Conservation (phyloP, 257 asterid genomes). For the Pogostemon cablin region DNA sequence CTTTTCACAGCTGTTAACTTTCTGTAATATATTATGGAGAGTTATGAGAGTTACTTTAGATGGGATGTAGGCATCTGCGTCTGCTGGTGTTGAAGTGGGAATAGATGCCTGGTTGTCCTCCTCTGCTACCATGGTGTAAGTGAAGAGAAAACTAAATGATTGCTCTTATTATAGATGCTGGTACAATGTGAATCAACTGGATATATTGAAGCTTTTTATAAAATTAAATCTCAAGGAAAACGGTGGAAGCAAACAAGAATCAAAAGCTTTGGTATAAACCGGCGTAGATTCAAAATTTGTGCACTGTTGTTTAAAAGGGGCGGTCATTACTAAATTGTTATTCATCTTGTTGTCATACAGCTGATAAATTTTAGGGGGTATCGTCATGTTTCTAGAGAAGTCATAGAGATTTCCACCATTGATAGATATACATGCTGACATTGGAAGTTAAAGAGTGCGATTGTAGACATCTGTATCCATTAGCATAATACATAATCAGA, state of each 20-base stretch:
- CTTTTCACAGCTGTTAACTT: neutral
- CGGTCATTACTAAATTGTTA: neutral
- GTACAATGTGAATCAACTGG: neutral
- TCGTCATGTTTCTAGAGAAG: neutral
- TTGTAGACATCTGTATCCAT: conserved; percentile 4
- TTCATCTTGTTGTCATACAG: conserved; percentile 15
- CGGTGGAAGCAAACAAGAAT: neutral
- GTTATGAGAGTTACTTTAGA: conserved; percentile 28
- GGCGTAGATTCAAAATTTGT: neutral
- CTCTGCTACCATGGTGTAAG: conserved; percentile 27
- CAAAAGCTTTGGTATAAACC: neutral
- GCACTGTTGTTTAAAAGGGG: neutral
- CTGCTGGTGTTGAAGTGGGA: conserved; percentile 33
- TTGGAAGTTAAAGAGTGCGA: neutral
- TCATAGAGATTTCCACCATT: conserved; percentile 30
- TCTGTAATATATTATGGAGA: neutral
- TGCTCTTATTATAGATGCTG: conserved; percentile 9
- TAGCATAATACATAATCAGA: neutral
- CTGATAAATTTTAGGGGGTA: conserved; percentile 15
- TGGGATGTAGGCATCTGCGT: conserved; percentile 26
- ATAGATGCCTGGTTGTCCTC: conserved; percentile 25
- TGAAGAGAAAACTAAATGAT: conserved; percentile 20
- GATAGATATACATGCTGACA: conserved; percentile 15
- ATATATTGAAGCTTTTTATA: neutral
- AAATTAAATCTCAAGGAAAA: neutral